phyloP scores from a whole-genome alignment of 2,329 filamentous ascomycete genomes.

The Sporothrix humicola region DNA sequence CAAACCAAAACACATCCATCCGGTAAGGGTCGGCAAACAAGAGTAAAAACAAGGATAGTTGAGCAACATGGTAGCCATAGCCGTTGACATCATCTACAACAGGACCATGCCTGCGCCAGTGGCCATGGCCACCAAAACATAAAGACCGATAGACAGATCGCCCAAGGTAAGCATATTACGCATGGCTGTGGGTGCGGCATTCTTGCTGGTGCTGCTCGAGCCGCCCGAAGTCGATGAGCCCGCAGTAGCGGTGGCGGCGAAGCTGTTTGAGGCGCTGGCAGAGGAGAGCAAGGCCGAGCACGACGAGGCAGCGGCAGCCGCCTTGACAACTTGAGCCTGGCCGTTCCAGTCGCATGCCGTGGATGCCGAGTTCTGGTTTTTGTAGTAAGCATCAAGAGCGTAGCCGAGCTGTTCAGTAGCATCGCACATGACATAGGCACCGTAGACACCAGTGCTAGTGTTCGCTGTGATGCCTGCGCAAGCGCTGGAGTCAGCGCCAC shows the following conservation, averaged over 20 bases:
- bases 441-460: conserved; percentile 70
- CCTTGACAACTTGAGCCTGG: conserved; percentile 62
- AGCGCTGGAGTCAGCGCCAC: conserved; percentile 59
- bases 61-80: background rate
- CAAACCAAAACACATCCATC: too few relatives aligned
- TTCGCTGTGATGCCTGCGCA: conserved; percentile 74
- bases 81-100: conserved; percentile 50
- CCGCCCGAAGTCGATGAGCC: conserved; percentile 46
- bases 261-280: conserved; percentile 63
- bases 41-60: too few relatives aligned
- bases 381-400: conserved; percentile 76
- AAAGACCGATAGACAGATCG: conserved; percentile 56
- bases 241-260: conserved; percentile 56
- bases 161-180: conserved; percentile 53
- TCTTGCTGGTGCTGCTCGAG: conserved; percentile 43
- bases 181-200: conserved; percentile 48
- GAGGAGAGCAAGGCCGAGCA: conserved; percentile 66
- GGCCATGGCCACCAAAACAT: conserved; percentile 58
- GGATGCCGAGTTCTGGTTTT: conserved; percentile 57
- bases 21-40: too few relatives aligned
- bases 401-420: conserved; percentile 73
- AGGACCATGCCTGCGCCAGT: conserved; percentile 60
- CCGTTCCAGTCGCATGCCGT: conserved; percentile 75
- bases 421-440: conserved; percentile 79
- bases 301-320: conserved; percentile 52